Conservation (phyloP, 2,329 filamentous ascomycete species). For the Didymosphaeria variabile region DNA sequence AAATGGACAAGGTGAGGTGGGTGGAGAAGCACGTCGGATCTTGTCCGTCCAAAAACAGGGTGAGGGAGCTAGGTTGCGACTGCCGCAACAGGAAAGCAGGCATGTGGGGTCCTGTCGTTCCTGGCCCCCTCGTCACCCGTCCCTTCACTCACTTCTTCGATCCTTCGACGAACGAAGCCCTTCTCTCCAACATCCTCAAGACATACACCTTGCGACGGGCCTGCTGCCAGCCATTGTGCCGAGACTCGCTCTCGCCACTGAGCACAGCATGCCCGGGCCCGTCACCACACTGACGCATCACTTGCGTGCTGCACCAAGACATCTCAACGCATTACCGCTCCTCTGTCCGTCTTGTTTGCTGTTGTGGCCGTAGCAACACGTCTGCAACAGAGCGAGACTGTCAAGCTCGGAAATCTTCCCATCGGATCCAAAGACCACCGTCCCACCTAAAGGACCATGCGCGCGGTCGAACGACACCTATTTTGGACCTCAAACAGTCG, state of each 20-base stretch:
- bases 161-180: not conserved
- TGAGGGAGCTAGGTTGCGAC: not conserved
- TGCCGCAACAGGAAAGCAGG: slow-evolving; percentile 1
- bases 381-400: not conserved
- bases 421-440: not conserved
- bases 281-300: not conserved
- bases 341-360: not conserved
- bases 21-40: not conserved
- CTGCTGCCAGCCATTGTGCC: not conserved
- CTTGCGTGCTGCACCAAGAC: not conserved
- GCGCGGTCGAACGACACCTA: not conserved
- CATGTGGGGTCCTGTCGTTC: slow-evolving; percentile 9
- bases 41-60: not conserved
- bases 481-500: slow-evolving; percentile 6
- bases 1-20: not conserved
- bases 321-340: not conserved
- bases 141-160: not conserved
- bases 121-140: slow-evolving; percentile 14
- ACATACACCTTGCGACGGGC: not conserved
- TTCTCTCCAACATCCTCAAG: not conserved
- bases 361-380: not conserved
- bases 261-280: not conserved
- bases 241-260: too few relatives aligned
- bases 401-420: not conserved
- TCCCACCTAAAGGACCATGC: not conserved